A percentile compares a stretch with the other conserved stretches of the same genome.
phyloP scores from a whole-genome alignment of 371 early-diverging fungal genomes.

The Mortierella sp. region DNA sequence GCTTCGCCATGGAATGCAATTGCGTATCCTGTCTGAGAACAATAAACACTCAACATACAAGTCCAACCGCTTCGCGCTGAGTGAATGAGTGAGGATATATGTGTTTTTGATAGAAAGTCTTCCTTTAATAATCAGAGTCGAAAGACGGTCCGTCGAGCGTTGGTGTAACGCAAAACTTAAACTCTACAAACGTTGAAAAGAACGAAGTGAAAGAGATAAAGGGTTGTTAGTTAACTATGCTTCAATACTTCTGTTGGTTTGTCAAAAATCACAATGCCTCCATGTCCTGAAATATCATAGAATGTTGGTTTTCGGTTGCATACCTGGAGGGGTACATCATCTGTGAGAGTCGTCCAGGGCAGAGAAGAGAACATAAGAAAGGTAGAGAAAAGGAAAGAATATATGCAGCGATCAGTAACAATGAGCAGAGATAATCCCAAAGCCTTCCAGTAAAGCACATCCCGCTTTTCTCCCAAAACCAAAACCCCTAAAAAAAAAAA shows the following conservation, averaged over 20 bases:
- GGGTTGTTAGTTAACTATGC: background rate
- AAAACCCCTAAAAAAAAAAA: constrained; percentile 3
- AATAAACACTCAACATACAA: background rate
- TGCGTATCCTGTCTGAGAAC: background rate
- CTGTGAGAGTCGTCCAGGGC: constrained; percentile 55
- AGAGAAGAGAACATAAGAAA: background rate
- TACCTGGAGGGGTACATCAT: constrained; percentile 96
- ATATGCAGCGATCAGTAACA: background rate
- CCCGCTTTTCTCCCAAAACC: background rate
- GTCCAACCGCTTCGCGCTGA: background rate
- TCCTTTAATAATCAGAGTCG: constrained; percentile 33
- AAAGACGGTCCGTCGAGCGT: constrained; percentile 35
- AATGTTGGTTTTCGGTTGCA: constrained; percentile 57
- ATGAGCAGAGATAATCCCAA: background rate
- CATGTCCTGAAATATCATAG: background rate
- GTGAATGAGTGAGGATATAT: background rate
- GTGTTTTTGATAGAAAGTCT: constrained; percentile 11
- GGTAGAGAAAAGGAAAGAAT: background rate
- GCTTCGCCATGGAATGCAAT: background rate
- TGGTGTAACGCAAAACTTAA: constrained; percentile 48
- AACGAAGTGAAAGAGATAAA: background rate
- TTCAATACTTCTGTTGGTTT: background rate
- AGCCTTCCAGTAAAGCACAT: background rate
- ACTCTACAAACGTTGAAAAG: constrained; percentile 36
- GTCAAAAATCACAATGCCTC: background rate